Base-by-base conservation (phyloP, 768 basidiomycete genomes). In the Chiua virens region DNA sequence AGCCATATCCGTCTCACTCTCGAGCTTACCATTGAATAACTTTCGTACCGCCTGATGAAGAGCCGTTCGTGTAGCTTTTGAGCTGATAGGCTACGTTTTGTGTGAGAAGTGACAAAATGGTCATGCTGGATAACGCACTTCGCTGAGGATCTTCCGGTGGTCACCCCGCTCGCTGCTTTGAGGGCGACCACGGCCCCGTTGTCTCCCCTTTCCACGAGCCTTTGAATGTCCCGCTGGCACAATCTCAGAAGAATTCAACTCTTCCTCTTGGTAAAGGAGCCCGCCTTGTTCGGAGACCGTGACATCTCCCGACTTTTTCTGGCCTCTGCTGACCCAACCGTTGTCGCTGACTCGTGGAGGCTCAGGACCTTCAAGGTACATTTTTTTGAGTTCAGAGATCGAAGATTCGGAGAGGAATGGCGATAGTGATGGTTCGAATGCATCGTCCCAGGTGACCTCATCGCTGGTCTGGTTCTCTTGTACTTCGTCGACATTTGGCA, bases 41-140 rank as follows among this genome's bases (percentile, higher is more conserved):
- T 86, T 82, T 51, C 97, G 82, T 43, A 99, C 75, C 14, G 76
- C 71, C 68, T 89, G 78, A 66, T 99, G 97, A 53, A 98, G 78
- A 3, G 81, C 81, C 3, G 91, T 92, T 23, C 97, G 82, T 6
- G 79, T 82, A 32, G 80, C 78, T 70, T 98, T 98, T 8, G 85
- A 86, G 21, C 76, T 65, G 42, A 99, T 95, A 10, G 90, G 86
- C 93, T 97, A 67, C 28, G 46, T 15, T 10, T 30, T 13, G 51
- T 52, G 47, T 57, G 45, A 66, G 58, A 54, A 42, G 14, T 22
- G 36, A 52, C 20, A 36, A 54, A 49, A 44, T 36, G 28, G 22
- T 48, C 57, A 57, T 32, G 41, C 27, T 45, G 59, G 38, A 60
- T 64, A 36, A 80, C 86, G 60, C 59, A 95, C 93, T 71, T 92